These are phyloP conservation scores for Cercospora sp. DNA, from an alignment of 2,329 filamentous ascomycete genomes.

Conservation along the genomic window DNA sequence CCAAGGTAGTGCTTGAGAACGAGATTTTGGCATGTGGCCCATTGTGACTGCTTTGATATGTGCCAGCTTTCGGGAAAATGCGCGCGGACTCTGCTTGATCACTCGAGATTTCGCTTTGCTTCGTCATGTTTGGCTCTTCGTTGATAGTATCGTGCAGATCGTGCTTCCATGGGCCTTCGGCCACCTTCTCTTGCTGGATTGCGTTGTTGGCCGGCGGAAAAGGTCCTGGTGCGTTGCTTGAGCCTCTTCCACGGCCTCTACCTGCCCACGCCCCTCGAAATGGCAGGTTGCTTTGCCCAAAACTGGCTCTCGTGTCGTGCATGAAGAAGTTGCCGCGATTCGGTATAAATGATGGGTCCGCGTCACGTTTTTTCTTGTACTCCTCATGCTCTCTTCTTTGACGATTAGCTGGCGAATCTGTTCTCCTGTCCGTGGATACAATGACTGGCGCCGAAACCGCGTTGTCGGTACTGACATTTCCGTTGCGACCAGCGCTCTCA, in stretches of 20 bases:
- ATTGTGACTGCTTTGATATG: conserved; percentile 13
- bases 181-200: conserved; percentile 56
- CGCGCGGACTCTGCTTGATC: conserved; percentile 31
- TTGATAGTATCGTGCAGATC: conserved; percentile 74
- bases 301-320: conserved; percentile 72
- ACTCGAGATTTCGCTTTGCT: conserved; percentile 21
- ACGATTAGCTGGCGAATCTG: conserved; percentile 60
- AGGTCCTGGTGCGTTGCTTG: conserved; percentile 55
- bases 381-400: conserved; percentile 86
- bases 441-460: conserved; percentile 24
- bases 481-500: conserved; percentile 45
- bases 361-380: conserved; percentile 81
- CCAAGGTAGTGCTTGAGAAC: conserved; percentile 78
- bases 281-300: conserved; percentile 26
- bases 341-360: conserved; percentile 89
- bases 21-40: conserved; percentile 31
- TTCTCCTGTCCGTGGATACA: conserved; percentile 33
- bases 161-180: conserved; percentile 81
- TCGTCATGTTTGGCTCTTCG: conserved; percentile 43
- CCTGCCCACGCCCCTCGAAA: conserved; percentile 41
- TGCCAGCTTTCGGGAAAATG: conserved; percentile 28
- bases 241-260: conserved; percentile 64
- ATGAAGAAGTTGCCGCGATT: conserved; percentile 95
- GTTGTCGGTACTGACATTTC: conserved; percentile 31
- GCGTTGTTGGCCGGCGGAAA: conserved; percentile 51